Evolutionary conservation across 2,329 filamentous ascomycete genomes (phyloP).

Genomic region (Elsinoe perseae): DNA sequence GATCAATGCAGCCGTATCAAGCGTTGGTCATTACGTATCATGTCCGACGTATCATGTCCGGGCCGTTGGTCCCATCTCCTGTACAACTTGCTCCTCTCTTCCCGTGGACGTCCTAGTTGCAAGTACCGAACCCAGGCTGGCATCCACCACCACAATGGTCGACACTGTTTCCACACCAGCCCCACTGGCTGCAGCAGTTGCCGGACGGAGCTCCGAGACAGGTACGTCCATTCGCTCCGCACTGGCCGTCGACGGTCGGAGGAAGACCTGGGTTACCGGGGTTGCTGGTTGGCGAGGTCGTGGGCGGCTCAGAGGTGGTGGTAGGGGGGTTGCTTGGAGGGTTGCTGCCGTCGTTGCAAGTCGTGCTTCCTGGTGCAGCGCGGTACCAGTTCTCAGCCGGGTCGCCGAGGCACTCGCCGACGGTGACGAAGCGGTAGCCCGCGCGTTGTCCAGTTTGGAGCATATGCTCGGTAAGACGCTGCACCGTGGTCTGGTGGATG

Average conservation of each 20-base stretch:
- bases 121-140: slow-evolving; percentile 23
- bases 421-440: slow-evolving; percentile 39
- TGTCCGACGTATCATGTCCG: background rate
- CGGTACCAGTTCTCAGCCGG: slow-evolving; percentile 44
- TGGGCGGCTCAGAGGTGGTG: slow-evolving; percentile 16
- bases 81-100: background rate
- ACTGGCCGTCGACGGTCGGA: slow-evolving; percentile 29
- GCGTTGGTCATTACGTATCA: background rate
- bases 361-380: slow-evolving; percentile 18
- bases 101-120: slow-evolving; percentile 7
- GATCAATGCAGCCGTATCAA: background rate
- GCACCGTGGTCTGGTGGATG: slow-evolving; percentile 40
- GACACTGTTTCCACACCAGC: slow-evolving; percentile 31
- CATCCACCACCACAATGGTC: slow-evolving; percentile 34
- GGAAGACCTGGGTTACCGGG: slow-evolving; percentile 28
- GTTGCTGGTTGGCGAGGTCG: slow-evolving; percentile 14
- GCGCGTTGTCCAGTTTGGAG: slow-evolving; percentile 34
- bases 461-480: slow-evolving; percentile 39
- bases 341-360: slow-evolving; percentile 10
- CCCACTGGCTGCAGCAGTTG: slow-evolving; percentile 31
- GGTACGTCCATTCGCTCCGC: slow-evolving; percentile 30
- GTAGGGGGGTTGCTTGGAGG: slow-evolving; percentile 12
- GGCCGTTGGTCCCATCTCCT: background rate
- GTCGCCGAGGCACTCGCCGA: slow-evolving; percentile 43
- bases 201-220: slow-evolving; percentile 30